These are phyloP conservation scores for Camelina sativa DNA, from an alignment of 345 rosid genomes.

Conservation along the genomic window DNA sequence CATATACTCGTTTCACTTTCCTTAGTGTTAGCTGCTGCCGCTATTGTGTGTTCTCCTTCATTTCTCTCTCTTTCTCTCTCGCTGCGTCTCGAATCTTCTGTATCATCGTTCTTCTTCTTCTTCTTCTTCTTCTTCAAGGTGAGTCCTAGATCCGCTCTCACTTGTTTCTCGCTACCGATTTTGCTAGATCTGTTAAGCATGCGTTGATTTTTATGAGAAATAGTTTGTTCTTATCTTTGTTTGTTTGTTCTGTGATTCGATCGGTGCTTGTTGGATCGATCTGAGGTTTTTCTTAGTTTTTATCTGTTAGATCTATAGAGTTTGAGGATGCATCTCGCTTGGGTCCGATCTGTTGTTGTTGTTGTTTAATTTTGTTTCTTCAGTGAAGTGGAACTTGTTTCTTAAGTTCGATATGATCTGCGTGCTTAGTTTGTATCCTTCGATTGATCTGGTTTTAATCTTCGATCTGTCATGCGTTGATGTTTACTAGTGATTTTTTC, in stretches of 20 bases:
- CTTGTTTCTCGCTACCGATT: not conserved
- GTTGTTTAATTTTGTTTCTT: not conserved
- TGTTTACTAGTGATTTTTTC: not conserved
- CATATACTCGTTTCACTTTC: constrained; percentile 28
- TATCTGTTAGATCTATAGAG: constrained; percentile 32
- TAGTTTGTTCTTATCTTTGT: not conserved
- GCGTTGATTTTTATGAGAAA: constrained; percentile 20
- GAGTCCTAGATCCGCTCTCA: constrained; percentile 33
- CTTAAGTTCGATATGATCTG: constrained; percentile 19
- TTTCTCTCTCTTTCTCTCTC: constrained; percentile 24
- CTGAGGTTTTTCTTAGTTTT: constrained; percentile 20
- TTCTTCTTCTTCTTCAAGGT: constrained; percentile 19
- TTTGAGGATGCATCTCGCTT: not conserved
- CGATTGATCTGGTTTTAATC: constrained; percentile 18
- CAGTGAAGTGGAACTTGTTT: constrained; percentile 3
- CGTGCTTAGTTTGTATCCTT: not conserved
- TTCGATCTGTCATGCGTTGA: constrained; percentile 28
- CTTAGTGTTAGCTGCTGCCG: constrained; percentile 38
- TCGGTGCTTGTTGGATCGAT: constrained; percentile 21
- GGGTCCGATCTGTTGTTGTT: constrained; percentile 5
- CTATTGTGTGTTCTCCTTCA: constrained; percentile 20
- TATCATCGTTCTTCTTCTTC: constrained; percentile 22
- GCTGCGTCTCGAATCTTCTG: constrained; percentile 38
- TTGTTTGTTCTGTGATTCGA: not conserved
- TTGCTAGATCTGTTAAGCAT: constrained; percentile 33